phyloP scores from a whole-genome alignment of 2,329 filamentous ascomycete species.

The Beauveria rudraprayagi region DNA sequence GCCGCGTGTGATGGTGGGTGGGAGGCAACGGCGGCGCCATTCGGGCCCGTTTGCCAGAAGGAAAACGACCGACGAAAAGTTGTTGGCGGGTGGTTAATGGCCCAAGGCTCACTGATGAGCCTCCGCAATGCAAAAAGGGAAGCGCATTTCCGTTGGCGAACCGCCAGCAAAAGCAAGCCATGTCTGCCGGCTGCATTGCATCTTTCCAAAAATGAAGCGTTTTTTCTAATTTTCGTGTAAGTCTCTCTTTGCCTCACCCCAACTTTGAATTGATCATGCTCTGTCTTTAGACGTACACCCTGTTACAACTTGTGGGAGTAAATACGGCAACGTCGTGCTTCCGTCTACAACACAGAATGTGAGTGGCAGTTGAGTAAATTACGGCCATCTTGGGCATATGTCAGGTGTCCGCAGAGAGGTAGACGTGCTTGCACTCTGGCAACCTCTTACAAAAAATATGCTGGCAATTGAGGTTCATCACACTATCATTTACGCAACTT shows the following conservation, averaged over 20 bases:
- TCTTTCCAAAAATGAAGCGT: background rate
- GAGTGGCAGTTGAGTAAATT: background rate
- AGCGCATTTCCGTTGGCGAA: background rate
- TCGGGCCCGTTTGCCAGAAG: slow-evolving; percentile 1
- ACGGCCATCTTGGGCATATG: background rate
- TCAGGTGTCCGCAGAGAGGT: background rate
- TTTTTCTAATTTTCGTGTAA: background rate
- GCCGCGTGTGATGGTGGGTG: background rate
- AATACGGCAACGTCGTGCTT: background rate
- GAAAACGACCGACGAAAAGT: background rate
- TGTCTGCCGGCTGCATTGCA: background rate
- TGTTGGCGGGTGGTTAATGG: background rate
- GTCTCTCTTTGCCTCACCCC: background rate
- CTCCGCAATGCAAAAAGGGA: background rate
- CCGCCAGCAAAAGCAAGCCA: background rate
- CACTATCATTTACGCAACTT: background rate
- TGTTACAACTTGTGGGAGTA: background rate
- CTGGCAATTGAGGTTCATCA: background rate
- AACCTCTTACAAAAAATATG: background rate
- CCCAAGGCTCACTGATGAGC: background rate
- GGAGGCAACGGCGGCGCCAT: background rate
- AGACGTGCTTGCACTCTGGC: background rate
- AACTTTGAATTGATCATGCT: background rate
- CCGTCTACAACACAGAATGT: background rate
- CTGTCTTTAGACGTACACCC: background rate